Base-by-base conservation (phyloP, 495 filamentous ascomycete genomes). In the Penicillium goetzii region DNA sequence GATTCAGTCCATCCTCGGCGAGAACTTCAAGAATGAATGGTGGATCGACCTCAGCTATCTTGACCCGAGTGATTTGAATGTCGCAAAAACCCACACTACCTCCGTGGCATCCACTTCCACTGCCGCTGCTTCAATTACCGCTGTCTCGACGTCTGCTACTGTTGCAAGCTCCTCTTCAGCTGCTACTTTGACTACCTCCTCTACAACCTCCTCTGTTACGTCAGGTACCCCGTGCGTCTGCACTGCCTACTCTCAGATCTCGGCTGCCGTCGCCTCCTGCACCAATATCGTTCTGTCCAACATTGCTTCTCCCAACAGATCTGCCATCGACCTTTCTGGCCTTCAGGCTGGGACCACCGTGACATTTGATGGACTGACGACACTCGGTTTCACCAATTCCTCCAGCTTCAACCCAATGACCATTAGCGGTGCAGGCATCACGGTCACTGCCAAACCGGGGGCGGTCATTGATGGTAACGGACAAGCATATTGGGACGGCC, bases 1-100 rank as follows among this genome's bases (percentile, higher is more conserved):
- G 0, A 53, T 53, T n/a, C 50, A 21, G 30, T 53, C 50, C 4
- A 53, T 53, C n/a, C 28, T 53, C 14, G 50, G 50, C 4, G 50
- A 53, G n/a, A 53, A 28, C 25, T 53, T 53, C 25, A 21, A 53
- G n/a, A 6, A 53, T 33, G 50, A 53, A 53, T 53, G 50, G 50
- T 53, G 50, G 50, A 33, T 53, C 6, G 50, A 53, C 30, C 32
- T 28, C 28, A 33, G 30, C 50, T 53, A 53, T 17, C 50, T 53
- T 28, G 50, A 53, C 15, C 50, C 50, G 50, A 53, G 50, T 33
- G 50, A 53, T 5, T 12, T 53, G 26, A 53, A 53, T 4, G 50
- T 33, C 28, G 4, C 15, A 26, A 53, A 53, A 11, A n/a, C 50
- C 30, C 50, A 53, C n/a, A n/a, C 45, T 4, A 50, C n/a, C 50